Conservation (phyloP, 2,329 filamentous ascomycete genomes). For the Ascochyta lentis region DNA sequence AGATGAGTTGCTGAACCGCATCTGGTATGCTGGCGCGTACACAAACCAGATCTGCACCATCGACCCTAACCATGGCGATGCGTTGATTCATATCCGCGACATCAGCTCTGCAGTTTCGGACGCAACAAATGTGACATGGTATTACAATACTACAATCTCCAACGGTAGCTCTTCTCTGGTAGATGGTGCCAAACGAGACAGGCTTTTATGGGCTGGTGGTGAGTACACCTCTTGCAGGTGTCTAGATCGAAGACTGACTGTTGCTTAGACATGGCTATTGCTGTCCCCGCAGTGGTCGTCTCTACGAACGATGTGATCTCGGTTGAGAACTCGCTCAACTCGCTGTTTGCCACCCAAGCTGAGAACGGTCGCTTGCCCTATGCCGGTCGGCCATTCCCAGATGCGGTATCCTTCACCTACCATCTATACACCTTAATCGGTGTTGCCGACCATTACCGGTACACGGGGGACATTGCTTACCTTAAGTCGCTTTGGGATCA, state of each 20-base stretch:
- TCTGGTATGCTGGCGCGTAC: constrained; percentile 54
- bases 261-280: constrained; percentile 61
- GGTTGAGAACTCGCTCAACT: constrained; percentile 58
- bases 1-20: constrained; percentile 53
- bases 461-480: constrained; percentile 51
- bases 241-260: not conserved
- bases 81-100: constrained; percentile 42
- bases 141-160: constrained; percentile 51
- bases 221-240: not conserved
- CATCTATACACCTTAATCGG: constrained; percentile 60
- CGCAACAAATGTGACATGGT: constrained; percentile 48
- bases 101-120: constrained; percentile 40
- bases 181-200: constrained; percentile 66
- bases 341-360: constrained; percentile 56
- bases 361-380: constrained; percentile 58
- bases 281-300: constrained; percentile 61
- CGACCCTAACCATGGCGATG: constrained; percentile 45
- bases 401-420: constrained; percentile 60
- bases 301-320: constrained; percentile 62
- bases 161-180: constrained; percentile 49
- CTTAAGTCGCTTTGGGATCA: constrained; percentile 52
- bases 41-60: constrained; percentile 51
- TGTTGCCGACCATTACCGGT: constrained; percentile 54
- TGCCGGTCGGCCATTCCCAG: constrained; percentile 55
- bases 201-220: constrained; percentile 65